These are phyloP conservation scores for Chytriomyces sp. DNA, from an alignment of 192 early-diverging fungal genomes.

Conservation along the genomic window DNA sequence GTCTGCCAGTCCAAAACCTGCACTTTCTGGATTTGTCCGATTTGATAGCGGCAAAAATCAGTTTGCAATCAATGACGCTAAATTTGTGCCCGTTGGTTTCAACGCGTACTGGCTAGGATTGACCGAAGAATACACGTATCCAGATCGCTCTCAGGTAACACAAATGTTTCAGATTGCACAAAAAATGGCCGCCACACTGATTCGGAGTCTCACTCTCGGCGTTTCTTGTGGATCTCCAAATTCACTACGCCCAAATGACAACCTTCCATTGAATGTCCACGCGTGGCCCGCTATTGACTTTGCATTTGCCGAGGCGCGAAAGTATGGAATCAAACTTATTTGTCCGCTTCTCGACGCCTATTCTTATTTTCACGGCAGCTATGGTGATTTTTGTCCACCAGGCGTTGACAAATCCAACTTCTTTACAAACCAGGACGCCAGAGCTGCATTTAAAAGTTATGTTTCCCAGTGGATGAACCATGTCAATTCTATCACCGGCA, in stretches of 20 bases:
- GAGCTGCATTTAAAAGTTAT: slow-evolving; percentile 43
- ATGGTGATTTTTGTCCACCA: slow-evolving; percentile 18
- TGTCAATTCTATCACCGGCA: slow-evolving; percentile 43
- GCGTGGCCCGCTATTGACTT: slow-evolving; percentile 9
- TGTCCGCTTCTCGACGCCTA: slow-evolving; percentile 45
- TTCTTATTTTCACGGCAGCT: slow-evolving; percentile 11
- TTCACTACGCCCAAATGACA: neutral
- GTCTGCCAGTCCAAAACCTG: neutral
- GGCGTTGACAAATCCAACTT: slow-evolving; percentile 36
- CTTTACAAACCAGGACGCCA: slow-evolving; percentile 37
- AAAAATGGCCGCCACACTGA: neutral
- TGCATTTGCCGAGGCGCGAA: neutral
- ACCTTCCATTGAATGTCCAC: neutral
- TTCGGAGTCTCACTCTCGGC: neutral
- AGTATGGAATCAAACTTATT: slow-evolving; percentile 41
- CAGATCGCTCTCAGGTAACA: neutral
- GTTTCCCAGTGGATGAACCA: slow-evolving; percentile 41
- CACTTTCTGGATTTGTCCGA: neutral
- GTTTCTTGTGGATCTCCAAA: neutral
- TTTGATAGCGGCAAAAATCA: neutral
- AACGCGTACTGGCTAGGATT: slow-evolving; percentile 13
- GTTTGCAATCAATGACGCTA: neutral
- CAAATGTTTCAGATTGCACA: slow-evolving; percentile 10
- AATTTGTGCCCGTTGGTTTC: slow-evolving; percentile 10
- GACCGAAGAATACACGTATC: neutral